Evolutionary conservation across 768 basidiomycete genomes (phyloP), one percentile per base, ranked within the genome.

Genomic region (Pisolithus orientalis): DNA sequence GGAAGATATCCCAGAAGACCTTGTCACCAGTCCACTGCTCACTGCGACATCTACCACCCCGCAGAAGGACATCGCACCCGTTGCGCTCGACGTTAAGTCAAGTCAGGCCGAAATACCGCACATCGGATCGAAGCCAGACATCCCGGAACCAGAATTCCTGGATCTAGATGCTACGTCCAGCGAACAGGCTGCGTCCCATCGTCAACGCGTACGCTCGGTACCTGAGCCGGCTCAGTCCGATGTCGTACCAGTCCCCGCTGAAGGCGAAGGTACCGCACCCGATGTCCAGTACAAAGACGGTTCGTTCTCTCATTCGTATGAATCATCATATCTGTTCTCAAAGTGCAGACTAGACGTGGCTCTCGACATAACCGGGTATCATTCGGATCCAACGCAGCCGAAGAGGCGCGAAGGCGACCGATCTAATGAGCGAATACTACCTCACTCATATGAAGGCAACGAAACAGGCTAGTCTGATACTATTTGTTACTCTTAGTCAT

Each of bases 11-110:
- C 95, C 96, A 3, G 87, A 82, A 44, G 90, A 94, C 65, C 82
- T 99, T 55, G 87, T 94, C 57, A 99, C 96, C 0, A 92, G 89
- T 70, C 96, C 96, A 25, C 72, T 99, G 24, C 80, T 95, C 13
- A 75, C 84, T 55, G 81, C 87, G 8, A 84, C 84, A 3, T 71
- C 44, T 27, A 54, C 57, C 9, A 39, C 55, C 1, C 42, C 64
- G 21, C 64, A 62, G n/a, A 62, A 66, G n/a, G 64, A 66, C n/a
- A 66, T 66, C 25, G 58, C 64, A 3, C 5, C 57, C 14, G 61
- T 59, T n/a, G 31, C 57, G 4, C 59, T 65, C 1, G 29, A 42
- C 49, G 16, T 29, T 16, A 62, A 57, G 51, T 29, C 58, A 45
- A 54, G 53, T 14, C 44, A n/a, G 44, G 29, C 6, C 27, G 28